Evolutionary conservation across 2,329 filamentous ascomycete genomes (phyloP), one percentile per base, ranked within the genome.

Genomic region (Domatiomyces globalis): DNA sequence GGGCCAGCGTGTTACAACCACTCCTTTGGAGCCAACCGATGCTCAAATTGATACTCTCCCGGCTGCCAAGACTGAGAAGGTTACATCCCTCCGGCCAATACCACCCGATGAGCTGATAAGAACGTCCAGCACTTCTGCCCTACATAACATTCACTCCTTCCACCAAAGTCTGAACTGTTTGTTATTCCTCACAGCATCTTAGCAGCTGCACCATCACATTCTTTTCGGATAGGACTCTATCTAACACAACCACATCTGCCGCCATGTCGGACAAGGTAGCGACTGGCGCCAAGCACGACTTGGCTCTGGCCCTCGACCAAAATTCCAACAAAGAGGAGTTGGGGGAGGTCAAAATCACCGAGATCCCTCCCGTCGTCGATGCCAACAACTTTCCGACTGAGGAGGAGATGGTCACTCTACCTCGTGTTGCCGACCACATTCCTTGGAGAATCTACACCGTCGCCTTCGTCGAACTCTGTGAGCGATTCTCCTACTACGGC

Each of bases 401-500:
- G 0, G 66, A 67, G 33, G 68, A 70, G 29, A 25, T 69, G 33
- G 42, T 44, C 4, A 63, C 56, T 5, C 59, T 70, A 18, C 67
- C 66, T 25, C 64, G 67, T 39, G 62, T 69, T 1, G 46, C 56
- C 10, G 81, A 79, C 58, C 73, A 73, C 62, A 78, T 87, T 56
- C 79, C 80, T 48, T 81, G 76, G 75, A 70, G 74, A 51, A 77
- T 82, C 53, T 87, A 80, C 68, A 81, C 80, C 22, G 78, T 88
- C 53, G 83, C 82, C 48, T 80, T 86, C 55, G 79, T 84, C 54
- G 84, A 87, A 67, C 70, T 86, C 52, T 84, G 81, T 68, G 84
- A 88, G 69, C 80, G 84, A 46, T 86, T 85, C 68, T 84, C 81
- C 10, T 87, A 86, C 75, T 87, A 87, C 62, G 84, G 84, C 51